phyloP scores from a whole-genome alignment of 192 early-diverging fungal species.

The Linnemannia zychae region DNA sequence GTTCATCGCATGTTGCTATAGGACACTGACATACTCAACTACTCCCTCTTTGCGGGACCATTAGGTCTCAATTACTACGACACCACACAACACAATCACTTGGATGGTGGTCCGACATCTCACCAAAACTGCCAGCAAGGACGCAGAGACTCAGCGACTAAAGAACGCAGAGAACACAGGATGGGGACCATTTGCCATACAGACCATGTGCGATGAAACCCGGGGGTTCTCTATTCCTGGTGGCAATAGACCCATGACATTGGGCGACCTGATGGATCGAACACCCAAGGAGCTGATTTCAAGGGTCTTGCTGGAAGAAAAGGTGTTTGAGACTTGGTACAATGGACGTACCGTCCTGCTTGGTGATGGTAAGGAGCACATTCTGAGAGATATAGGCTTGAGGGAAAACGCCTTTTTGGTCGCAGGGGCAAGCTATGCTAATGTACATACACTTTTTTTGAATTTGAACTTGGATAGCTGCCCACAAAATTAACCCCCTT shows the following conservation, averaged over 20 bases:
- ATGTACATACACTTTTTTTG: too few relatives aligned
- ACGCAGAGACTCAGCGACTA: background rate
- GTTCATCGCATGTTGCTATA: too few relatives aligned
- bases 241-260: background rate
- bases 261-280: constrained; percentile 18
- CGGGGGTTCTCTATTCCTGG: constrained; percentile 4
- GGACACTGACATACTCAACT: background rate
- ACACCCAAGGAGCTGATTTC: constrained; percentile 8
- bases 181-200: constrained; percentile 12
- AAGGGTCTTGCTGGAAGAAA: constrained; percentile 13
- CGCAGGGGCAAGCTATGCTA: too few relatives aligned
- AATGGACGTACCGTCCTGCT: constrained; percentile 10
- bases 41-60: background rate
- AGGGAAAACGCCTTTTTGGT: too few relatives aligned
- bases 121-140: background rate
- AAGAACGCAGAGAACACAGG: constrained; percentile 12
- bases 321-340: constrained; percentile 32
- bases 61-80: constrained; percentile 1
- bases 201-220: background rate
- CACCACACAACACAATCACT: constrained; percentile 4
- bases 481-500: constrained; percentile 8
- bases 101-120: constrained; percentile 27
- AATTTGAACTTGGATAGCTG: too few relatives aligned
- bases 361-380: constrained; percentile 18
- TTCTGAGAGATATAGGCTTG: too few relatives aligned